Evolutionary conservation across 2,329 filamentous ascomycete species (phyloP).

Genomic region (Didymosphaeria variabile): DNA sequence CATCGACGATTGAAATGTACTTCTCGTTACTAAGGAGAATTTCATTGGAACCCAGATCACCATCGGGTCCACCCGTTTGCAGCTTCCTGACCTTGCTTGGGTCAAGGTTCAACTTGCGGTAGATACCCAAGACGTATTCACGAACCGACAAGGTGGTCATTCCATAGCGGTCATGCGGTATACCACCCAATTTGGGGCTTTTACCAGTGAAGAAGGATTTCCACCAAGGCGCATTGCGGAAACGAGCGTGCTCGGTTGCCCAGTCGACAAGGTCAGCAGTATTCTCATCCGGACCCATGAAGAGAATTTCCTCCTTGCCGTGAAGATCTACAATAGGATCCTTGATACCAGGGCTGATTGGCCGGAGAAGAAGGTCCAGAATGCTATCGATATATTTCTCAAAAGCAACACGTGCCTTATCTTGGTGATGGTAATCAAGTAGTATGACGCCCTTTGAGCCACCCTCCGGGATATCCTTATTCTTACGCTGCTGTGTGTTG

Average conservation of each 20-base stretch:
- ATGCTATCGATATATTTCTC: slow-evolving; percentile 99
- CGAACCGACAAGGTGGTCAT: slow-evolving; percentile 98
- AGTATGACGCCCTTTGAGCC: slow-evolving; percentile 98
- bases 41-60: slow-evolving; percentile 96
- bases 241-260: slow-evolving; percentile 94
- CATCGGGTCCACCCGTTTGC: slow-evolving; percentile 96
- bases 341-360: slow-evolving; percentile 95
- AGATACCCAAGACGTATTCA: slow-evolving; percentile 95
- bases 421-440: slow-evolving; percentile 91
- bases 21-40: slow-evolving; percentile 96
- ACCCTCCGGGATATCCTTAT: slow-evolving; percentile 99
- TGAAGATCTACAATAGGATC: slow-evolving; percentile 97
- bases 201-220: slow-evolving; percentile 99
- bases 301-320: slow-evolving; percentile 94
- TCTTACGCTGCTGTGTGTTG: slow-evolving; percentile 99
- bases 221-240: slow-evolving; percentile 94
- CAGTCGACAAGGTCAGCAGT: slow-evolving; percentile 96
- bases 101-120: slow-evolving; percentile 92
- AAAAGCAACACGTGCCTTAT: slow-evolving; percentile 90
- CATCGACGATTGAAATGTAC: slow-evolving; percentile 95
- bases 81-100: slow-evolving; percentile 87
- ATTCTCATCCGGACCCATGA: slow-evolving; percentile 99
- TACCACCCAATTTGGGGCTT: slow-evolving; percentile 93
- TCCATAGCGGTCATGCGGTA: slow-evolving; percentile 93
- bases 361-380: slow-evolving; percentile 89